Evolutionary conservation across 345 rosid species (phyloP), one percentile per base, ranked within the genome.

Genomic region (Murraya paniculata): DNA sequence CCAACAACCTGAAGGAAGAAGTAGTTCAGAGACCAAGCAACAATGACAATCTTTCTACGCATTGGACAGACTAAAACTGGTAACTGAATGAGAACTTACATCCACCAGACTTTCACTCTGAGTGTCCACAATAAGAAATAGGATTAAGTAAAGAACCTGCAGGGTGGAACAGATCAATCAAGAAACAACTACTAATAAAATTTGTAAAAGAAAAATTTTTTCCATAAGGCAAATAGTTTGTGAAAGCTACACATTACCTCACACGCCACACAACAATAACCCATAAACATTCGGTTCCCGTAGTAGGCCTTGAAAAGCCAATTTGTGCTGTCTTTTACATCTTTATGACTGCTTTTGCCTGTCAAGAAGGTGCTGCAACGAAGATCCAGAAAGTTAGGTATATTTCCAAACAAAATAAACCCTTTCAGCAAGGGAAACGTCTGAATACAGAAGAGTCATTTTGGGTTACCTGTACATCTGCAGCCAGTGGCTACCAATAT

Each of bases 281-380:
- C 91, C 97, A 95, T 93, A 84, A 95, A 94, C 90, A 90, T 87
- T 27, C 99, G 83, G 82, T 93, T 92, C 50, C 99, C 99, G 82
- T 93, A 95, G 90, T 95, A 95, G 61, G 90, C 90, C 84, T 58
- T 93, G 83, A 93, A 93, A 81, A 95, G 94, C 99, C 97, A 93
- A 81, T 79, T 95, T 19, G 90, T 88, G 87, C 98, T 95, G 84
- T 95, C 97, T 83, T 89, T 92, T 61, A 95, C 97, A 83, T 95
- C 99, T 86, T 92, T 95, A 75, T 95, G 99, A 84, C 95, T 95
- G 68, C 86, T 81, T 85, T 94, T 95, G 79, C 99, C 97, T 60
- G 80, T 58, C 84, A 95, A 89, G 88, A 92, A 95, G 45, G 99
- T 93, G 81, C 98, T 93, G 97, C 81, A 85, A 84, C 64, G 72